Evolutionary conservation across 2,329 filamentous ascomycete species (phyloP), one percentile per base, ranked within the genome.

Genomic region (Apiospora pterosperma): DNA sequence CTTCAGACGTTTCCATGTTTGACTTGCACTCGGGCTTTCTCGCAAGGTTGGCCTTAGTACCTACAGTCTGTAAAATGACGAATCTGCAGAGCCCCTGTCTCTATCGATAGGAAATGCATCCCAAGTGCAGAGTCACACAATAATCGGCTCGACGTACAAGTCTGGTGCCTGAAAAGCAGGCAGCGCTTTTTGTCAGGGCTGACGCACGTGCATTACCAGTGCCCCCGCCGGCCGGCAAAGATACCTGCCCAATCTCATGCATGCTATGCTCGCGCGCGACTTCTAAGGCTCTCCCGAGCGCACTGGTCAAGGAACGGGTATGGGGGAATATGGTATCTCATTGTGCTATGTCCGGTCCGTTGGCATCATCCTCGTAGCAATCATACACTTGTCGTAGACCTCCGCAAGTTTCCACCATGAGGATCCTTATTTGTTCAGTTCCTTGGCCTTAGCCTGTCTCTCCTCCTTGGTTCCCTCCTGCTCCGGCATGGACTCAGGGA

Each of bases 381-480:
- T 61, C 59, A 31, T 31, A 41, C 7, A 61, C 16, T 5, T 5
- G 36, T 41, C 36, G 23, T 41, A 21, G 34, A 52, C 12, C 25
- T 52, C 44, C 16, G 19, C 16, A 55, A 34, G 25, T 6, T 19
- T 28, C 36, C 21, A 60, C 21, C 16, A 62, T 5, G 23, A 23
- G 23, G 14, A 39, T 5, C 14, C 34, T 64, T 76, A 78, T 73
- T 90, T 87, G 81, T 92, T 92, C 76, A 92, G 71, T 72, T 86
- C 86, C 74, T 88, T 80, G 66, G 87, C 88, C 75, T 86, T 88
- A 14, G 84, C 87, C 72, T 84, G 80, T 63, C 90, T 85, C 72
- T 92, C 90, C 75, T 91, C 89, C 77, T 90, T 90, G 65, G 84
- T 87, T 19, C 86, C 88, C 78, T 89, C 86, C 74, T 84, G 75